phyloP scores from a whole-genome alignment of 768 basidiomycete genomes.

The Tulasnella sp. region DNA sequence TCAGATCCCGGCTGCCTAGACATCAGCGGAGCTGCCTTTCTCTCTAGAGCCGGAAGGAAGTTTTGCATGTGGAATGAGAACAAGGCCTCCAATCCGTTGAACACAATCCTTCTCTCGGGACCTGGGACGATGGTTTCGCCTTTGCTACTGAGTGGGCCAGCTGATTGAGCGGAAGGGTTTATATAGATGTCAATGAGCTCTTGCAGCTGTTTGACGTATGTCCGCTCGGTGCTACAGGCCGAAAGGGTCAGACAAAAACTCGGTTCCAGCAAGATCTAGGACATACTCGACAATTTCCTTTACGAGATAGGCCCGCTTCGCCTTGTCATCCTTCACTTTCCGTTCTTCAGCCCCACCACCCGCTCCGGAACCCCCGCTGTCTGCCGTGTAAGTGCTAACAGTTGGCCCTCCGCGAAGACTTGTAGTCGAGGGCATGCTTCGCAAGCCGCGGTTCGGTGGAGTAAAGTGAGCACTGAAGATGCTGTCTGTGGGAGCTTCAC shows the following conservation, averaged over 20 bases:
- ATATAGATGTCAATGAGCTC: constrained; percentile 96
- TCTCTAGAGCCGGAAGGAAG: constrained; percentile 86
- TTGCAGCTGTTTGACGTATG: constrained; percentile 89
- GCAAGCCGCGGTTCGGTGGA: constrained; percentile 46
- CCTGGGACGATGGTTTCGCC: constrained; percentile 77
- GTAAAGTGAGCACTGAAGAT: background rate
- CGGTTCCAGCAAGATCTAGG: background rate
- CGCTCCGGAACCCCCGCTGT: constrained; percentile 61
- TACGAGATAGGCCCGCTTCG: constrained; percentile 76
- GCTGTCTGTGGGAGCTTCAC: constrained; percentile 11
- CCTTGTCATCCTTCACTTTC: constrained; percentile 88
- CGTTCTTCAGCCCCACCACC: constrained; percentile 55
- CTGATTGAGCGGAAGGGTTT: constrained; percentile 68
- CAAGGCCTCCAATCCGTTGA: constrained; percentile 82
- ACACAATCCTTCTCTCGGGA: constrained; percentile 85
- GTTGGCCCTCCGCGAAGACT: constrained; percentile 60
- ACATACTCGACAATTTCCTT: constrained; percentile 88
- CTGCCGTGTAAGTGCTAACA: constrained; percentile 57
- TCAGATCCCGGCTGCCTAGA: constrained; percentile 52
- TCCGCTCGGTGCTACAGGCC: constrained; percentile 76
- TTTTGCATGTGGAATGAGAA: constrained; percentile 90
- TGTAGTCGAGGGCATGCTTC: constrained; percentile 60
- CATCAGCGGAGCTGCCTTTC: constrained; percentile 67
- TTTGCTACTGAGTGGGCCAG: constrained; percentile 59
- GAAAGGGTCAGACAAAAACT: constrained; percentile 27